These are phyloP conservation scores for Metarhizium anisopliae DNA, from an alignment of 2,329 filamentous ascomycete species.

Conservation along the genomic window DNA sequence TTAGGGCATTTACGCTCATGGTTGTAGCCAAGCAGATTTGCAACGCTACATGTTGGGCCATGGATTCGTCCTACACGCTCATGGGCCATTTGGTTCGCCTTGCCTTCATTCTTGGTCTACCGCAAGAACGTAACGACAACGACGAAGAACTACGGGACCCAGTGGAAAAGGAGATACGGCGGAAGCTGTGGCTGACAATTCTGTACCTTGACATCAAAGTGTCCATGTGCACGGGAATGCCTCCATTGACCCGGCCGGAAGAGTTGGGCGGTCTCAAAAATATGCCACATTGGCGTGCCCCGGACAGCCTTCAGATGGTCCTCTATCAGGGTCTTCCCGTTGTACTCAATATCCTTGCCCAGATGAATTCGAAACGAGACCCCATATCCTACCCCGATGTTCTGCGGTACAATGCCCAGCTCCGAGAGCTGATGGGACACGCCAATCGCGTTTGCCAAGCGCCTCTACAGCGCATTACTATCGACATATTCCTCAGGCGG, in stretches of 20 bases:
- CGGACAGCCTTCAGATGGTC: conserved; percentile 22
- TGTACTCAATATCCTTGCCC: conserved; percentile 20
- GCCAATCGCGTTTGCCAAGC: conserved; percentile 19
- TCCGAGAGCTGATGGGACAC: conserved; percentile 23
- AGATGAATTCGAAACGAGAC: conserved; percentile 22
- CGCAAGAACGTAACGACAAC: conserved; percentile 18
- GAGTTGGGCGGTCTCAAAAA: conserved; percentile 18
- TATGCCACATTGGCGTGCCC: conserved; percentile 16
- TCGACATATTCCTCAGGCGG: conserved; percentile 25
- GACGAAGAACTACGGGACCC: conserved; percentile 15
- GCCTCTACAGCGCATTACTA: conserved; percentile 22
- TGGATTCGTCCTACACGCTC: conserved; percentile 27
- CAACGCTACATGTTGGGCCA: conserved; percentile 27
- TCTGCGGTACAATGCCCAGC: conserved; percentile 21
- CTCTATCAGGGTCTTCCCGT: conserved; percentile 22
- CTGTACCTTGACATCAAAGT: conserved; percentile 27
- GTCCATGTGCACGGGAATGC: conserved; percentile 26
- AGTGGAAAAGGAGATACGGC: conserved; percentile 18
- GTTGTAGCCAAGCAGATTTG: conserved; percentile 27
- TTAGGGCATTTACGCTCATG: conserved; percentile 23
- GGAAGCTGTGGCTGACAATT: conserved; percentile 26
- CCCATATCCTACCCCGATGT: conserved; percentile 24
- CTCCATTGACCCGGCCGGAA: conserved; percentile 22
- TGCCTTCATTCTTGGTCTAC: conserved; percentile 25
- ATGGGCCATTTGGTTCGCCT: conserved; percentile 24